These are phyloP conservation scores for Mycena olivaceomarginata DNA, from an alignment of 768 basidiomycete genomes.

Conservation along the genomic window DNA sequence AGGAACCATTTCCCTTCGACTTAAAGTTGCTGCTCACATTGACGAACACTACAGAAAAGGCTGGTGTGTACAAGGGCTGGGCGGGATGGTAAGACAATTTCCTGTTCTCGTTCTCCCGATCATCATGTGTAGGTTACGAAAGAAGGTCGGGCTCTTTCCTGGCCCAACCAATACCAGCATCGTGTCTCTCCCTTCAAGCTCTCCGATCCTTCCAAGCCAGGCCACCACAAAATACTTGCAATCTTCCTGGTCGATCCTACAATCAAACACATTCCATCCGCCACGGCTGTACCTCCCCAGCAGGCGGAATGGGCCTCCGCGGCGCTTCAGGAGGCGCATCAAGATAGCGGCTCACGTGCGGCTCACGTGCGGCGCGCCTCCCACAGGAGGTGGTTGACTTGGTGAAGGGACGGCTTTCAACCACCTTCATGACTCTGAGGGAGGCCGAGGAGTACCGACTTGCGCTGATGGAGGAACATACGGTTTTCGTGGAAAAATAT, in stretches of 20 bases:
- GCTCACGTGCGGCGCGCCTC: background rate
- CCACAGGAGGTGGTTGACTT: background rate
- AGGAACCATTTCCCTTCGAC: background rate
- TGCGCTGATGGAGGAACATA: background rate
- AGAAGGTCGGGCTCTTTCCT: conserved; percentile 54
- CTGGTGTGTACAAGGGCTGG: background rate
- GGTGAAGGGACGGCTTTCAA: background rate
- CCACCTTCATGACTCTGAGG: background rate
- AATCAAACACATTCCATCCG: conserved; percentile 50
- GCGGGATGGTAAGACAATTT: background rate
- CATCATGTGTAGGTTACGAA: conserved; percentile 37
- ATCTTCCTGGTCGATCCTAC: conserved; percentile 62
- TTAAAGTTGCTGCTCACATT: background rate
- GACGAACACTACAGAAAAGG: background rate
- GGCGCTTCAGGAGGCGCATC: conserved; percentile 32
- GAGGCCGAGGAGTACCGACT: background rate
- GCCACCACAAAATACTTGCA: conserved; percentile 60
- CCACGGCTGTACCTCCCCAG: conserved; percentile 54
- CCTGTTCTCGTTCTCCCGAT: background rate
- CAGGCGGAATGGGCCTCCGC: conserved; percentile 52
- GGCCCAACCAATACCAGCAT: conserved; percentile 62
- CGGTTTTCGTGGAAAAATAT: background rate
- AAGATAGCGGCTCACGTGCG: background rate
- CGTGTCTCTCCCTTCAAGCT: conserved; percentile 58
- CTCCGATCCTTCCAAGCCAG: conserved; percentile 55